These are phyloP conservation scores for Teratosphaeria zuluensis DNA, from an alignment of 2,329 filamentous ascomycete species.

Conservation along the genomic window DNA sequence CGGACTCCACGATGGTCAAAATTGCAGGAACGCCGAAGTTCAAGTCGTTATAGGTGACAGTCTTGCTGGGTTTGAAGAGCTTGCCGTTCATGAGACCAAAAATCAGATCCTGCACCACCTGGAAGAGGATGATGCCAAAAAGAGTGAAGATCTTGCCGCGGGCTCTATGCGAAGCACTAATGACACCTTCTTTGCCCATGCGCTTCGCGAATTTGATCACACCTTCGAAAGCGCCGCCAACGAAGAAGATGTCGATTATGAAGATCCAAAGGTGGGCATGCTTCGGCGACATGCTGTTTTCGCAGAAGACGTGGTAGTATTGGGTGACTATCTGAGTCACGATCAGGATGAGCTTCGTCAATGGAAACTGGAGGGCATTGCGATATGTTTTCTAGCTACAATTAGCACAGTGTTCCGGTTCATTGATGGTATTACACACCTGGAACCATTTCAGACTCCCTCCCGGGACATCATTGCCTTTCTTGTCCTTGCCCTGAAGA, in stretches of 20 bases:
- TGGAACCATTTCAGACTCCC: conserved; percentile 12
- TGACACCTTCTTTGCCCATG: conserved; percentile 5
- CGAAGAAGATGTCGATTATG: conserved; percentile 6
- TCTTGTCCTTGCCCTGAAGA: conserved; percentile 8
- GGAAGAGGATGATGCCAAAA: conserved; percentile 10
- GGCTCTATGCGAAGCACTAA: conserved; percentile 6
- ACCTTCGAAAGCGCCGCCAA: conserved; percentile 9
- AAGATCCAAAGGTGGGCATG: conserved; percentile 11
- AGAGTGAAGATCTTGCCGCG: conserved; percentile 9
- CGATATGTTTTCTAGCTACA: conserved; percentile 6
- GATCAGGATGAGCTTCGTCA: conserved; percentile 8
- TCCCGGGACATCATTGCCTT: conserved; percentile 6
- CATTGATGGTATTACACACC: conserved; percentile 1
- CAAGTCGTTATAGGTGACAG: conserved; percentile 13
- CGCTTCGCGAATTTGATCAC: conserved; percentile 7
- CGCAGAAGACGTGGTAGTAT: conserved; percentile 12
- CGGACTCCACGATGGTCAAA: conserved; percentile 9
- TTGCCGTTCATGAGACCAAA: conserved; percentile 13
- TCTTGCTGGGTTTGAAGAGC: conserved; percentile 8
- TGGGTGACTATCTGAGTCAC: conserved; percentile 13
- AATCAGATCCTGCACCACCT: conserved; percentile 11
- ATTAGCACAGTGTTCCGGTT: neutral
- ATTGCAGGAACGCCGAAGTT: conserved; percentile 12
- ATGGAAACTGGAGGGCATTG: conserved; percentile 9
- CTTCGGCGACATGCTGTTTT: conserved; percentile 11